These are phyloP conservation scores for Pseudogymnoascus destructans DNA, from an alignment of 2,329 filamentous ascomycete species.

Conservation along the genomic window DNA sequence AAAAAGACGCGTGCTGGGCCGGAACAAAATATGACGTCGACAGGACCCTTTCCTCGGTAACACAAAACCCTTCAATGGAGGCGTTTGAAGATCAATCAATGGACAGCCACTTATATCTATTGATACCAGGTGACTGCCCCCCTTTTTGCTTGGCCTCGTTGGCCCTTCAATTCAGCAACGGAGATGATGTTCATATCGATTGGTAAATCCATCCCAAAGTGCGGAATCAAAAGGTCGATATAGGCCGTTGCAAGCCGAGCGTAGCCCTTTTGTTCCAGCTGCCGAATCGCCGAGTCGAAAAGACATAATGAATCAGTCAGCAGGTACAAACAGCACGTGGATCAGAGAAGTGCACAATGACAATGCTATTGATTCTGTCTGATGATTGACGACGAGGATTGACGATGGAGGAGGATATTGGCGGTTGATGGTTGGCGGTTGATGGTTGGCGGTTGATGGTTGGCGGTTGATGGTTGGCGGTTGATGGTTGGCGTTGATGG, in stretches of 20 bases:
- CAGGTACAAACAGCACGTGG: neutral
- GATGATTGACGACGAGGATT: neutral
- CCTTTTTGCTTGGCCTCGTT: neutral
- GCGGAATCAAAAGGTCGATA: neutral
- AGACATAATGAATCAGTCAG: neutral
- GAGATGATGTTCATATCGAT: neutral
- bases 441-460: too few species aligned
- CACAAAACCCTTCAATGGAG: neutral
- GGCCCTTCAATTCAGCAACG: neutral
- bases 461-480: too few species aligned
- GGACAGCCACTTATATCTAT: neutral
- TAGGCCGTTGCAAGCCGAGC: neutral
- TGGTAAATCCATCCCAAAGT: neutral
- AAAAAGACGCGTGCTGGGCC: neutral
- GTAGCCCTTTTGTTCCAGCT: neutral
- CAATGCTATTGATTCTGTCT: neutral
- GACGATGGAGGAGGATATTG: neutral
- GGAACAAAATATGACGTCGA: neutral
- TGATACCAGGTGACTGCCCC: neutral
- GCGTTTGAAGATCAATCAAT: neutral
- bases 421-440: too few species aligned
- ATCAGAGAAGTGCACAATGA: neutral
- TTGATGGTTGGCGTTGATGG: too few species aligned
- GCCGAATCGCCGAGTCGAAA: neutral
- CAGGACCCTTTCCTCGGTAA: neutral